Evolutionary conservation across 2,329 filamentous ascomycete species (phyloP).

Genomic region (Rhynchosporium agropyri): DNA sequence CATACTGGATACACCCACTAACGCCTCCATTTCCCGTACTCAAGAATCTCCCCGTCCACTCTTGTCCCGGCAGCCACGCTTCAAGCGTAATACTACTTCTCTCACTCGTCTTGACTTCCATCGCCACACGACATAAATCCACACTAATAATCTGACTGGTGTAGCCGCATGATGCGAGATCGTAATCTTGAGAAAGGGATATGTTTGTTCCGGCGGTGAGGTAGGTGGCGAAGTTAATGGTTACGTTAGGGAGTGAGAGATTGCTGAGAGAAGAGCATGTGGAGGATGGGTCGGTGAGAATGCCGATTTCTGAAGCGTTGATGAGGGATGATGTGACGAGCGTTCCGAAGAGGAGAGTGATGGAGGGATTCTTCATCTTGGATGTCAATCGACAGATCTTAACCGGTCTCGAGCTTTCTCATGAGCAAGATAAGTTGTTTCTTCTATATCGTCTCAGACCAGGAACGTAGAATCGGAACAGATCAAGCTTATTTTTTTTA

Average conservation of each 20-base stretch:
- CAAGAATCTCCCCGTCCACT: conserved; percentile 49
- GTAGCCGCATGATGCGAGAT: conserved; percentile 25
- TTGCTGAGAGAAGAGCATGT: conserved; percentile 25
- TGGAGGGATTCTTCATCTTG: background rate
- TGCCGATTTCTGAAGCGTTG: conserved; percentile 3
- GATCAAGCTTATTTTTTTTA: no score
- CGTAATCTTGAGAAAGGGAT: conserved; percentile 23
- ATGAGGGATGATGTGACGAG: background rate
- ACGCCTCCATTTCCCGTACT: conserved; percentile 41
- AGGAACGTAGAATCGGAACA: no score
- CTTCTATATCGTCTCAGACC: no score
- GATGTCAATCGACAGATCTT: no score
- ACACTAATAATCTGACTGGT: conserved; percentile 18
- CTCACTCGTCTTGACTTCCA: conserved; percentile 29
- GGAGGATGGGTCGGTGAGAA: conserved; percentile 12
- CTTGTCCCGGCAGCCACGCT: conserved; percentile 40
- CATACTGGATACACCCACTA: conserved; percentile 35
- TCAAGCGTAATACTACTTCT: conserved; percentile 32
- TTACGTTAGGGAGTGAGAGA: conserved; percentile 24
- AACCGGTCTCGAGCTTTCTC: no score
- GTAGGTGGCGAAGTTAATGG: conserved; percentile 31
- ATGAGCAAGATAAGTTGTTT: no score
- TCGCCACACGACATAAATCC: conserved; percentile 31
- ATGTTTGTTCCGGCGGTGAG: conserved; percentile 28
- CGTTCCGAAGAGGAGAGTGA: background rate